Evolutionary conservation across 306 rosid species (phyloP).

Genomic region (Mimosa pudica): DNA sequence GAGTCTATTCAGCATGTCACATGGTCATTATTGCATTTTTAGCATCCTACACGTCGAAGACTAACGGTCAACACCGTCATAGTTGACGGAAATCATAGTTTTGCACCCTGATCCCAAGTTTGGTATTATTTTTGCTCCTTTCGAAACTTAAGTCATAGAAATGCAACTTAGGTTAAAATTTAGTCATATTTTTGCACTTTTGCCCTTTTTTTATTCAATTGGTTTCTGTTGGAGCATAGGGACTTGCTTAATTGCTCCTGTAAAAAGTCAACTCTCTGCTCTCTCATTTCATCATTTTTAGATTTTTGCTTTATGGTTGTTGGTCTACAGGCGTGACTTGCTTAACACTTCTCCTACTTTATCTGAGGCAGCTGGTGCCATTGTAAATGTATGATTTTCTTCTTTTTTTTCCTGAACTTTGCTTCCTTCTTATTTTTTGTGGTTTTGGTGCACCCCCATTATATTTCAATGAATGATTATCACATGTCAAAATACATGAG

Average conservation of each 20-base stretch:
- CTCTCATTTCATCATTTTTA: not conserved
- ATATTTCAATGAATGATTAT: not conserved
- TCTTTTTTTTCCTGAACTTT: not conserved
- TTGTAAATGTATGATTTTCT: slow-evolving; percentile 69
- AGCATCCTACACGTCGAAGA: no score
- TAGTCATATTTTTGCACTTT: no score
- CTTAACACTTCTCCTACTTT: slow-evolving; percentile 86
- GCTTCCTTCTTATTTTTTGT: not conserved
- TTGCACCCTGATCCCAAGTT: no score
- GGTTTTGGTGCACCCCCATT: slow-evolving; percentile 19
- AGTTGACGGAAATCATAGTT: no score
- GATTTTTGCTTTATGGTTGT: not conserved
- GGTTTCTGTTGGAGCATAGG: not conserved
- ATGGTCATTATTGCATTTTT: no score
- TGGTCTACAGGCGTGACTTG: slow-evolving; percentile 75
- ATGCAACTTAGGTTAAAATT: no score
- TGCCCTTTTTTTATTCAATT: slow-evolving; percentile 16
- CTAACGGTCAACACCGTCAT: no score
- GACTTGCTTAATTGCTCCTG: slow-evolving; percentile 15
- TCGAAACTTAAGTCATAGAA: no score
- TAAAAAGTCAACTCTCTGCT: not conserved
- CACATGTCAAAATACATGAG: not conserved
- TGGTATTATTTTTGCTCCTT: no score
- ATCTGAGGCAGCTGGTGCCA: slow-evolving; percentile 95
- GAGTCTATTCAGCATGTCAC: no score